Percentiles rank a stretch among this genome's conserved stretches.
Evolutionary conservation across 2,329 filamentous ascomycete genomes (phyloP).

Genomic region (Cercospora brassicicola): DNA sequence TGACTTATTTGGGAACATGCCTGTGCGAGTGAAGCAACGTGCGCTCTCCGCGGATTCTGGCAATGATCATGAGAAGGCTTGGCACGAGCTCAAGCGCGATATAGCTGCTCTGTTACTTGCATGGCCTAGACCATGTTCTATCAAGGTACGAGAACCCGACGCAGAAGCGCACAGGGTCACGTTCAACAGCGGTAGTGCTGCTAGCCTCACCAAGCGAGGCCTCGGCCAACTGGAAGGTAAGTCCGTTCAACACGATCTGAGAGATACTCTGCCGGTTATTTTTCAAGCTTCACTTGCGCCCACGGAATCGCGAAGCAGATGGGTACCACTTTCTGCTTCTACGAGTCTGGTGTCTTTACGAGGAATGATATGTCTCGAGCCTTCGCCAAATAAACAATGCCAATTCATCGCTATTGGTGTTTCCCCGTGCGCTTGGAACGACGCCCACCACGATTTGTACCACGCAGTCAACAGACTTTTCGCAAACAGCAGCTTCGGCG

Average conservation of each 20-base stretch:
- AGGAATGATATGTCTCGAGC: conserved; percentile 70
- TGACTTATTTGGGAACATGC: conserved; percentile 86
- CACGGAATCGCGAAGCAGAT: conserved; percentile 55
- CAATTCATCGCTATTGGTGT: conserved; percentile 84
- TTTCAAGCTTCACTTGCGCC: conserved; percentile 65
- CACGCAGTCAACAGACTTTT: conserved; percentile 79
- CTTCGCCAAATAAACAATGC: conserved; percentile 67
- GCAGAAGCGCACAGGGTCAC: conserved; percentile 28
- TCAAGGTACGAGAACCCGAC: conserved; percentile 60
- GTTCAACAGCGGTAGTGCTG: conserved; percentile 25
- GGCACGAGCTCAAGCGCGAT: conserved; percentile 61
- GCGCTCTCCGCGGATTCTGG: conserved; percentile 54
- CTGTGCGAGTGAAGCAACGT: conserved; percentile 82
- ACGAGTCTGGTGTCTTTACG: conserved; percentile 61
- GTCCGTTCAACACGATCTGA: conserved; percentile 27
- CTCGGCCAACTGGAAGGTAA: conserved; percentile 30
- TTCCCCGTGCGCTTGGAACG: conserved; percentile 59
- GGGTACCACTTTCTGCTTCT: conserved; percentile 70
- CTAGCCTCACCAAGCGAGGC: conserved; percentile 34
- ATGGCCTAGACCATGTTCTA: conserved; percentile 58
- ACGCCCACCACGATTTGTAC: conserved; percentile 66
- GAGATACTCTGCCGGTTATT: conserved; percentile 55
- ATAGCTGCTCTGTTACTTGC: conserved; percentile 68
- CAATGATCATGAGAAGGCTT: conserved; percentile 61
- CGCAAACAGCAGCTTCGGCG: conserved; percentile 72